Base-by-base conservation (phyloP, 2,329 filamentous ascomycete species). In the Alternaria panax region DNA sequence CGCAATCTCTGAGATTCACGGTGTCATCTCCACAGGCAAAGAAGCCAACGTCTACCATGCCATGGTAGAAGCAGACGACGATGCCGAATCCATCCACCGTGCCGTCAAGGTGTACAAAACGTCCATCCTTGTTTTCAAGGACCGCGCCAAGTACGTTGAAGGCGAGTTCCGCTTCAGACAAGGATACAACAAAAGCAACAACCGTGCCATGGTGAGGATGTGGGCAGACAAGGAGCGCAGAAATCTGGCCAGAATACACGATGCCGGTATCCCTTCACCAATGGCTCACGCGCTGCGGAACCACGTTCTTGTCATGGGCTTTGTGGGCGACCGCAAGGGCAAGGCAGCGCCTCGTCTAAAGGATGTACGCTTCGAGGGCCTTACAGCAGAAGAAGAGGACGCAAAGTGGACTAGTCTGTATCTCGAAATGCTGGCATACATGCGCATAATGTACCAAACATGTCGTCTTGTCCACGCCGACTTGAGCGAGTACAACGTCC, bases 71-170 rank as follows among this genome's bases (percentile, higher is more conserved):
- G 81, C 83, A 2, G 84, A 86, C 9, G 51, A 60, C 7, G 65
- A 66, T 12, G 80, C 68, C 7, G 59, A 64, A 20, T 81, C 86
- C 1, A 80, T 88, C 0, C 92, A 97, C 72, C 88, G 92, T 48
- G 95, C 95, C 12, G 93, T 98, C 83, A 99, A 99, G 81, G 92
- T 99, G 51, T 99, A 99, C 87, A 99, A 99, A 85, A 99, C 95
- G 7, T 91, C 92, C 54, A 99, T 99, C 65, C 83, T 99, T 30
- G 93, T 96, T 24, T 99, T 99, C 87, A 98, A 98, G 81, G 95
- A 99, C 80, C 87, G 95, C 59, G 93, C 97, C 80, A 90, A 93
- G 72, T 99, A 99, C 79, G 95, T 99, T 63, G 91, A 90, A 1
- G 95, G 95, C 66, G 95, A 99, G 80, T 93, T 93, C 80, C 86